phyloP scores from a whole-genome alignment of 108 stramenopile species.

The Nitzschia sp. region DNA sequence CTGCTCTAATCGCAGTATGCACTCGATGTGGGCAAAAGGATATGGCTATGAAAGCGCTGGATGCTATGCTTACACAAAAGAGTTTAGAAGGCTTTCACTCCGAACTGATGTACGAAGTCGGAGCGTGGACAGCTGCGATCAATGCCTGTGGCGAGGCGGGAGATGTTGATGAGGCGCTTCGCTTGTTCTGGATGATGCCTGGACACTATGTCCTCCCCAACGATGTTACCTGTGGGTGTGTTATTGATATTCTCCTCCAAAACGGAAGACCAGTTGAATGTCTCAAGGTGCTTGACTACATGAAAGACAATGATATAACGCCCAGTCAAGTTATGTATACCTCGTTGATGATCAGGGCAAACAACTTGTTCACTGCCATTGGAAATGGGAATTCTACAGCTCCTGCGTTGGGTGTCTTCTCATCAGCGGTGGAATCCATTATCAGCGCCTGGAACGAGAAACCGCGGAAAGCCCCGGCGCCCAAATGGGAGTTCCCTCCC shows the following conservation, averaged over 20 bases:
- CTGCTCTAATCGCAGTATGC: conserved; percentile 85
- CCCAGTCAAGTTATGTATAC: conserved; percentile 88
- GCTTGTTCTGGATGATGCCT: conserved; percentile 75
- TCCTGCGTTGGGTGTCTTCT: conserved; percentile 8
- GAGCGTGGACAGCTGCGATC: conserved; percentile 90
- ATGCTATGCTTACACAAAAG: conserved; percentile 56
- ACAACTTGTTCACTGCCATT: conserved; percentile 6
- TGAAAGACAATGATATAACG: conserved; percentile 67
- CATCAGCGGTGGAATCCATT: no score
- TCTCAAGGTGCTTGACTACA: conserved; percentile 73
- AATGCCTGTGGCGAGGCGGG: conserved; percentile 86
- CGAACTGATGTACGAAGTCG: conserved; percentile 63
- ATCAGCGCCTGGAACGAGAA: no score
- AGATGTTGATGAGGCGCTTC: conserved; percentile 66
- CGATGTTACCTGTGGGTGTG: conserved; percentile 72
- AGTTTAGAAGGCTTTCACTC: neutral
- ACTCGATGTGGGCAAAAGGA: conserved; percentile 67
- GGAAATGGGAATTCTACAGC: neutral
- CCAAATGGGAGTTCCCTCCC: neutral
- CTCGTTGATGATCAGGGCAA: conserved; percentile 69
- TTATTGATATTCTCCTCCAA: conserved; percentile 67
- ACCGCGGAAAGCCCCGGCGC: conserved; percentile 9
- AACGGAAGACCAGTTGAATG: conserved; percentile 58
- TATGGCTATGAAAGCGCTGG: conserved; percentile 76
- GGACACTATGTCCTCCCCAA: conserved; percentile 73